These are phyloP conservation scores for Exophiala calicioides DNA, from an alignment of 2,329 filamentous ascomycete genomes.

Conservation along the genomic window DNA sequence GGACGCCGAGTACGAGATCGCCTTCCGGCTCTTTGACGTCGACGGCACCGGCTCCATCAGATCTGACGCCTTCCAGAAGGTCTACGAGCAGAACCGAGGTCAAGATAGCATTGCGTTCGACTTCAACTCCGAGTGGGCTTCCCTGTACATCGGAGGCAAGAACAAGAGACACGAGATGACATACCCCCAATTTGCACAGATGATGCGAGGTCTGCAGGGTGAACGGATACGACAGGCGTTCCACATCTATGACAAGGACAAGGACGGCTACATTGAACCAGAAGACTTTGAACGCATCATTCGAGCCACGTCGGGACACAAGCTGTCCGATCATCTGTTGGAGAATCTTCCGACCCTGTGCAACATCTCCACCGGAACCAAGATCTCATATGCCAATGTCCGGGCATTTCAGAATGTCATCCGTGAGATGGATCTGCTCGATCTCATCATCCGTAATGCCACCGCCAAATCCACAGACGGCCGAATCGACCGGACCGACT, in stretches of 20 bases:
- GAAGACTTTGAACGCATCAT: conserved; percentile 98
- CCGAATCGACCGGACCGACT: conserved; percentile 91
- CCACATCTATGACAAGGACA: conserved; percentile 84
- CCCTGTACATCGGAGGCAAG: conserved; percentile 86
- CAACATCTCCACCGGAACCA: conserved; percentile 88
- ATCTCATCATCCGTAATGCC: conserved; percentile 87
- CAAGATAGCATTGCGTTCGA: conserved; percentile 85
- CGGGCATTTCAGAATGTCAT: conserved; percentile 98
- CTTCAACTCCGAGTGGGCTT: conserved; percentile 96
- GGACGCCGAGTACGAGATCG: conserved; percentile 98
- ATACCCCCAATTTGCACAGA: conserved; percentile 96
- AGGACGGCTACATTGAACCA: conserved; percentile 91
- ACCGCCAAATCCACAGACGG: conserved; percentile 80
- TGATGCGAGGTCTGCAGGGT: conserved; percentile 93
- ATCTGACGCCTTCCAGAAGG: conserved; percentile 80
- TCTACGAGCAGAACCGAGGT: conserved; percentile 89
- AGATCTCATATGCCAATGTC: conserved; percentile 97
- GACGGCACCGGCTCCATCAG: conserved; percentile 81
- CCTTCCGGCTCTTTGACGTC: conserved; percentile 92
- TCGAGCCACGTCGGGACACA: conserved; percentile 86
- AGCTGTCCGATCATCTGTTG: conserved; percentile 93
- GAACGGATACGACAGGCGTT: conserved; percentile 96
- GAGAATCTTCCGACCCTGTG: conserved; percentile 89
- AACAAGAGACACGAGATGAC: conserved; percentile 87
- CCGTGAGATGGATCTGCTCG: conserved; percentile 94